Conservation (phyloP, 1,284 basidiomycete genomes). For the Marasmius sp. region DNA sequence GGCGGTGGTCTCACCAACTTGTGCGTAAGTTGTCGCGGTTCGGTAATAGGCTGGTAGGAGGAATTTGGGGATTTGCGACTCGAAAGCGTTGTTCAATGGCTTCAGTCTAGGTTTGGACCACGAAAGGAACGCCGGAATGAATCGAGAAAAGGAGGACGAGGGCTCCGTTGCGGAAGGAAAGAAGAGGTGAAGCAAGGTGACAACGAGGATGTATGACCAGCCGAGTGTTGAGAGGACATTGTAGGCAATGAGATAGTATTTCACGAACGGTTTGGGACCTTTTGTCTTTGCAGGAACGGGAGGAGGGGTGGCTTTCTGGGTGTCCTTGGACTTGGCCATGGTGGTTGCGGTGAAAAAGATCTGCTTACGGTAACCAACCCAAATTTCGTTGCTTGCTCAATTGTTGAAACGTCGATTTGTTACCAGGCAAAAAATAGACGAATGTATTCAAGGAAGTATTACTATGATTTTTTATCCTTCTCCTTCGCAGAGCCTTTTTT, state of each 20-base stretch:
- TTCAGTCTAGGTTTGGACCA: conserved; percentile 27
- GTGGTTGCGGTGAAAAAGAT: background rate
- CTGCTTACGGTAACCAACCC: no score
- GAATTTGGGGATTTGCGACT: conserved; percentile 31
- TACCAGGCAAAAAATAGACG: no score
- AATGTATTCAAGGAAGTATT: no score
- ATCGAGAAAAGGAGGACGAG: conserved; percentile 33
- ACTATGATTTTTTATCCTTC: background rate
- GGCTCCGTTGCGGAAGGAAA: conserved; percentile 34
- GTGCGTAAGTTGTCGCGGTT: conserved; percentile 51
- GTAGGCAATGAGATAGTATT: conserved; percentile 76
- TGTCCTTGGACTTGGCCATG: conserved; percentile 11
- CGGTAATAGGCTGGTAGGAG: conserved; percentile 41
- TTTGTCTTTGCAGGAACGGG: conserved; percentile 2
- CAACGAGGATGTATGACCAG: conserved; percentile 72
- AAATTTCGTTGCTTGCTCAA: no score
- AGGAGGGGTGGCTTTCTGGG: background rate
- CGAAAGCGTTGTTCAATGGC: conserved; percentile 22
- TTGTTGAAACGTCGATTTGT: no score
- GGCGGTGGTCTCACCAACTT: conserved; percentile 64
- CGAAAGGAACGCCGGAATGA: conserved; percentile 35
- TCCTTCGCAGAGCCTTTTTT: conserved; percentile 1
- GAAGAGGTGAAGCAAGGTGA: conserved; percentile 49
- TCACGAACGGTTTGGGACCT: conserved; percentile 27
- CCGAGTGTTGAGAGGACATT: conserved; percentile 73